phyloP scores from a whole-genome alignment of 2,329 filamentous ascomycete species.

The Penicillium sp. region DNA sequence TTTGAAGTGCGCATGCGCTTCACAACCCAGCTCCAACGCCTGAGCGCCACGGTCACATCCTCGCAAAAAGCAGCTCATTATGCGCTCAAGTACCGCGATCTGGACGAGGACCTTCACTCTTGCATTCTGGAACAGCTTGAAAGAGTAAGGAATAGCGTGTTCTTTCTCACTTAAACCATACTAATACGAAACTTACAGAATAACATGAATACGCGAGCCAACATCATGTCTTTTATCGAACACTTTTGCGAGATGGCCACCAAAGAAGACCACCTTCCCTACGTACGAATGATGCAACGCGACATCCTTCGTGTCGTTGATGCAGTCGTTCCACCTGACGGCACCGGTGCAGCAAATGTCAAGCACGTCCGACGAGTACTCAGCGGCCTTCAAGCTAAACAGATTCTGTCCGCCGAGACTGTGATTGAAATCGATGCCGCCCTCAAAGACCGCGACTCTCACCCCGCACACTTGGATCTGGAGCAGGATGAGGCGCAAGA shows the following conservation, averaged over 20 bases:
- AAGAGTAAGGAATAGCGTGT: constrained; percentile 53
- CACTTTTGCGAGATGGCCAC: constrained; percentile 85
- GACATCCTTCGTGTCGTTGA: constrained; percentile 92
- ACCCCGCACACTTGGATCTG: constrained; percentile 56
- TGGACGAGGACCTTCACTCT: constrained; percentile 95
- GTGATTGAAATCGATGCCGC: constrained; percentile 80
- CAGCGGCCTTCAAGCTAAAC: constrained; percentile 67
- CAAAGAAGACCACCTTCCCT: constrained; percentile 73
- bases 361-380: constrained; percentile 86
- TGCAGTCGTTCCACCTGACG: constrained; percentile 82
- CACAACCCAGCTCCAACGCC: constrained; percentile 81
- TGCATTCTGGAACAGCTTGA: constrained; percentile 97
- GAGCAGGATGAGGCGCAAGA: constrained; percentile 35
- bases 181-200: constrained; percentile 54
- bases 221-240: constrained; percentile 99
- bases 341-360: constrained; percentile 87
- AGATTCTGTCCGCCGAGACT: constrained; percentile 71
- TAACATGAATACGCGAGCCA: constrained; percentile 94
- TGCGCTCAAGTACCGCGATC: constrained; percentile 88
- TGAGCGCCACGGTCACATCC: constrained; percentile 86
- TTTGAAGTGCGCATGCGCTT: constrained; percentile 99
- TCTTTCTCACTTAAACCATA: not conserved
- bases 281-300: constrained; percentile 90
- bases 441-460: constrained; percentile 74
- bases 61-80: constrained; percentile 92